Conservation (phyloP, 352 stramenopile species). For the Thraustochytrium striatum region DNA sequence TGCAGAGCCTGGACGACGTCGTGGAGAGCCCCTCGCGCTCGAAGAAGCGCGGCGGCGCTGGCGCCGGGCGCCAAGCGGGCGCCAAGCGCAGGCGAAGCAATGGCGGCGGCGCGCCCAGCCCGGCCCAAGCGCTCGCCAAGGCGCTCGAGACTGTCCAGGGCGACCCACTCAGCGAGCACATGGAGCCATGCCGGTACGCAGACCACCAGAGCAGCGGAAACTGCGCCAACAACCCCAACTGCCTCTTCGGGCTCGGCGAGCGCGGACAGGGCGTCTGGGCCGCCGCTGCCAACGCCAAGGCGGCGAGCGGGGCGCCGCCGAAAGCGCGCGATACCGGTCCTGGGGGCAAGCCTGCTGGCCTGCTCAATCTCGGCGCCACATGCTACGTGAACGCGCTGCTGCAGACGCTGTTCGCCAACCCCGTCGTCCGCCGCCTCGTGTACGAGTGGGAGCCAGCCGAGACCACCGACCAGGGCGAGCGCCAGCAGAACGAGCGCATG, state of each 20-base stretch:
- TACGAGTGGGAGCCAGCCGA: conserved; percentile 73
- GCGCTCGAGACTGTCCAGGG: no score
- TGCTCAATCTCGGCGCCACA: conserved; percentile 58
- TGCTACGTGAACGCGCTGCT: conserved; percentile 61
- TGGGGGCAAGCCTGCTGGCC: conserved; percentile 56
- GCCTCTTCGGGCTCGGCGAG: conserved; percentile 73
- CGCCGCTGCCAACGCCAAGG: background rate
- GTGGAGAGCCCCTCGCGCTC: no score
- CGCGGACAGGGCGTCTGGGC: conserved; percentile 54
- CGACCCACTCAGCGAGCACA: no score
- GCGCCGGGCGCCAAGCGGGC: no score
- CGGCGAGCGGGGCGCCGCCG: background rate
- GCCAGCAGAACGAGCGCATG: background rate
- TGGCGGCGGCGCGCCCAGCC: no score
- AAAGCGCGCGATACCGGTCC: background rate
- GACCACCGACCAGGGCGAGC: background rate
- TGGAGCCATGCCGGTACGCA: no score
- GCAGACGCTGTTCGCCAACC: conserved; percentile 61
- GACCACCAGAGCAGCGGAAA: no score
- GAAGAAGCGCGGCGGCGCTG: no score
- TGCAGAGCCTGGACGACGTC: no score
- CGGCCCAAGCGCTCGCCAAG: no score
- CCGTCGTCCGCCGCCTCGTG: conserved; percentile 66
- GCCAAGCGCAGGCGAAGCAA: no score
- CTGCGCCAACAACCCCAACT: conserved; percentile 75